Evolutionary conservation across 2,329 filamentous ascomycete species (phyloP), one percentile per base, ranked within the genome.

Genomic region (Colletotrichum plurivorum): DNA sequence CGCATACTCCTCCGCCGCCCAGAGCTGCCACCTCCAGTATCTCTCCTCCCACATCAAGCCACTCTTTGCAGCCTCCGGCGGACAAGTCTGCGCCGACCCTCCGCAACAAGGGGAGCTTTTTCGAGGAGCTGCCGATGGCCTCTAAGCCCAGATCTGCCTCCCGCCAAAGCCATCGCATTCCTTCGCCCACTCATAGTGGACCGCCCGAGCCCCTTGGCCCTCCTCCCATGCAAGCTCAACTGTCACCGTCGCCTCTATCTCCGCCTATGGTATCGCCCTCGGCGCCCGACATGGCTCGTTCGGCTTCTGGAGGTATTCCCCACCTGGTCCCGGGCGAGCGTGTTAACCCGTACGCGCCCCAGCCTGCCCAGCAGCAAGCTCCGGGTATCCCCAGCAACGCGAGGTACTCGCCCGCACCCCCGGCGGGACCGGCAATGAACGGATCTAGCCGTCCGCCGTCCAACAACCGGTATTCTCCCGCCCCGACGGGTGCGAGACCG

Each of bases 91-190:
- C 79, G 66, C 75, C 79, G 65, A 59, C 80, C 75, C 70, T 79
- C 72, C 78, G 76, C 9, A 77, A 76, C 39, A 85, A 87, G 70
- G 79, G 84, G 45, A 89, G 87, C 73, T 95, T 95, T 77, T 95
- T 94, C 73, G 93, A 95, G 78, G 93, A 95, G 63, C 83, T 95
- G 22, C 93, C 93, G 1, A 79, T 92, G 59, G 79, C 86, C 2
- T 80, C 87, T 4, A 91, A 86, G 75, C 86, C 89, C n/a, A 87
- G 91, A 27, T 88, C 89, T 18, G 84, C 85, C 25, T 87, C 88
- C 1, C 85, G 89, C 63, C 86, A 88, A 31, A 85, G 84, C 72
- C 80, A 78, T 27, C 76, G 82, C 41, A 76, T 79, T 48, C 76
- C 80, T 5, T 86, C 85, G 8, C 84, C 86, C 16, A 76, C 77